phyloP scores from a whole-genome alignment of 108 stramenopile genomes.

The Poteriospumella lacustris region DNA sequence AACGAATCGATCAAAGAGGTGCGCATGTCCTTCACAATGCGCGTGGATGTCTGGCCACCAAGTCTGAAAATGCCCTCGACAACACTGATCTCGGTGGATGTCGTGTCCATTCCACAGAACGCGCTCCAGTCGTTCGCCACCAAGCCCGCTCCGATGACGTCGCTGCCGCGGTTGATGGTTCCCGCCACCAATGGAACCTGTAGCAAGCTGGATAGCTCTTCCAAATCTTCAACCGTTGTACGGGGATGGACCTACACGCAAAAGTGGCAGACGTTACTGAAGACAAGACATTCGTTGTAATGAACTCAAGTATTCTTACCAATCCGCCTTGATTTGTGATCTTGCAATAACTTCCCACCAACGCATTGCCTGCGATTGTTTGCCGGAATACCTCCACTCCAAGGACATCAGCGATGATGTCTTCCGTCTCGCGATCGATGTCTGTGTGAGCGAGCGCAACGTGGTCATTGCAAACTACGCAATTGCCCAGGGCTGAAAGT shows the following conservation, averaged over 20 bases:
- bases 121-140: slow-evolving; percentile 96
- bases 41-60: background rate
- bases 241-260: slow-evolving; percentile 72
- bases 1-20: slow-evolving; percentile 17
- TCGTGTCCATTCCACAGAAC: slow-evolving; percentile 96
- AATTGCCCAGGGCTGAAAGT: slow-evolving; percentile 93
- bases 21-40: slow-evolving; percentile 17
- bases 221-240: slow-evolving; percentile 97
- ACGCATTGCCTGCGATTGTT: slow-evolving; percentile 95
- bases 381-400: slow-evolving; percentile 99
- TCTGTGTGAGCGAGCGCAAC: slow-evolving; percentile 99
- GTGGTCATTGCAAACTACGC: slow-evolving; percentile 96
- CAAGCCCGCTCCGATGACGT: slow-evolving; percentile 96
- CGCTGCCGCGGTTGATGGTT: slow-evolving; percentile 95
- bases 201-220: slow-evolving; percentile 89
- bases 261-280: background rate
- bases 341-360: slow-evolving; percentile 96
- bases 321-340: slow-evolving; percentile 99
- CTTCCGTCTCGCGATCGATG: slow-evolving; percentile 97
- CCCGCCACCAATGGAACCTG: slow-evolving; percentile 98
- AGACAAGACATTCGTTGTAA: background rate
- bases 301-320: slow-evolving; percentile 41
- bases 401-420: slow-evolving; percentile 94
- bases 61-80: slow-evolving; percentile 89
- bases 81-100: slow-evolving; percentile 92